Conservation (phyloP, 768 basidiomycete species). For the Rhodotorula sphaerocarpa region DNA sequence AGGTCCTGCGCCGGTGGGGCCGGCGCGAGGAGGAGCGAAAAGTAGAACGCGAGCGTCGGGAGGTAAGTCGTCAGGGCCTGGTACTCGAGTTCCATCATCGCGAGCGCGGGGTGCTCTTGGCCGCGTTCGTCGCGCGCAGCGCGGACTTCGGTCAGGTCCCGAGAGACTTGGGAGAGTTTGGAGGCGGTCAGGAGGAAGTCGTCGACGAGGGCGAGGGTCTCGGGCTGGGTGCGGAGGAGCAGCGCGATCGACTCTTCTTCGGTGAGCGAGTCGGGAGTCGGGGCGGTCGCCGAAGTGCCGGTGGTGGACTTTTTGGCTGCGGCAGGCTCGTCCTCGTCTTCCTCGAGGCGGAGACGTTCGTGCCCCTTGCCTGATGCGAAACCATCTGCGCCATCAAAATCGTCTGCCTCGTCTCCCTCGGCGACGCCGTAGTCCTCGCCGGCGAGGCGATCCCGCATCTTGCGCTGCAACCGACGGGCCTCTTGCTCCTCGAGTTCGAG, state of each 20-base stretch:
- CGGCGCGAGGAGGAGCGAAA: slow-evolving; percentile 67
- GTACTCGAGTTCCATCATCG: slow-evolving; percentile 76
- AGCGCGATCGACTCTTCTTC: slow-evolving; percentile 36
- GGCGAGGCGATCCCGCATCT: slow-evolving; percentile 12
- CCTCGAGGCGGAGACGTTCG: background rate
- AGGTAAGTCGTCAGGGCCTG: slow-evolving; percentile 85
- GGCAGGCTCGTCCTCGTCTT: background rate
- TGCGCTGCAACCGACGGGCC: slow-evolving; percentile 35
- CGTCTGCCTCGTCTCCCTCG: slow-evolving; percentile 6
- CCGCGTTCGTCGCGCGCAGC: slow-evolving; percentile 46
- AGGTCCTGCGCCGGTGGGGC: slow-evolving; percentile 26
- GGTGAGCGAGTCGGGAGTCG: slow-evolving; percentile 1
- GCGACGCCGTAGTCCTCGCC: slow-evolving; percentile 31
- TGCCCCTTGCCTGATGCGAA: background rate
- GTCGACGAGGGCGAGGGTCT: slow-evolving; percentile 38
- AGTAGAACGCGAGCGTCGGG: slow-evolving; percentile 82
- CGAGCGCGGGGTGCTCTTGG: slow-evolving; percentile 55
- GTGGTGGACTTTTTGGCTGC: background rate
- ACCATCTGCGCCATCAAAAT: background rate
- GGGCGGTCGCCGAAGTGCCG: background rate
- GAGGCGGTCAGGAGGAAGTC: slow-evolving; percentile 33
- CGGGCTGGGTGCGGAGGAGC: slow-evolving; percentile 33
- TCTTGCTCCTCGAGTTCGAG: slow-evolving; percentile 36
- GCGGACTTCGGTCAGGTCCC: slow-evolving; percentile 19
- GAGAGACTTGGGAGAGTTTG: slow-evolving; percentile 27